Evolutionary conservation across 768 basidiomycete species (phyloP), one percentile per base, ranked within the genome.

Genomic region (Pulveroboletus sp.): DNA sequence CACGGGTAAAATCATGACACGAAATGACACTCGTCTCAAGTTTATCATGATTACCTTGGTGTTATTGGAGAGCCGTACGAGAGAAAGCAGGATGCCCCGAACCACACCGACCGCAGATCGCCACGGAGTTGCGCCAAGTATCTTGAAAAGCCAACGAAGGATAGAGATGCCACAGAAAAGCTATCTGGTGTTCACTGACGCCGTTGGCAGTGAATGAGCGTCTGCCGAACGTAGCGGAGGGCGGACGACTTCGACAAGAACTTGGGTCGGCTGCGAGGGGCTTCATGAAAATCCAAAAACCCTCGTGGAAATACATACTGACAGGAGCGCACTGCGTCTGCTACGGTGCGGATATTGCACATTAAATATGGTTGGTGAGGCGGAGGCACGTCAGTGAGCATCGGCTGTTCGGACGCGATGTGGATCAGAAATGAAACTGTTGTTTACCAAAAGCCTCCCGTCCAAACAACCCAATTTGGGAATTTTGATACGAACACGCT

Each of bases 321-420:
- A 37, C 30, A 39, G 35, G 14, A 27, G 9, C 42, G 58, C 52
- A 52, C 48, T 48, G 60, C 51, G 46, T 50, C 38, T 47, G 51
- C 52, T 61, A 62, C 52, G 60, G 62, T 40, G 62, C 58, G 60
- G 62, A 62, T 46, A 64, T 62, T 64, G 61, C 46, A 37, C 61
- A 56, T 57, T 37, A 60, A 50, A 48, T 43, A 36, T 26, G 47
- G 39, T 51, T 28, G 45, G 46, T 31, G 49, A 41, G 46, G 50
- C 45, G 46, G 48, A 37, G 27, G 47, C 37, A 40, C 50, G 42
- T 55, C 39, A 40, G 46, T 35, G 49, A 55, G 47, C 21, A 54
- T 53, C 55, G 60, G 59, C 38, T 62, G 49, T 36, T 63, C 61
- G 61, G 60, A 1, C 21, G 15, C 41, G 21, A 50, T 38, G 59